Conservation (phyloP, 2,329 filamentous ascomycete species). For the Diplodia intermedia region DNA sequence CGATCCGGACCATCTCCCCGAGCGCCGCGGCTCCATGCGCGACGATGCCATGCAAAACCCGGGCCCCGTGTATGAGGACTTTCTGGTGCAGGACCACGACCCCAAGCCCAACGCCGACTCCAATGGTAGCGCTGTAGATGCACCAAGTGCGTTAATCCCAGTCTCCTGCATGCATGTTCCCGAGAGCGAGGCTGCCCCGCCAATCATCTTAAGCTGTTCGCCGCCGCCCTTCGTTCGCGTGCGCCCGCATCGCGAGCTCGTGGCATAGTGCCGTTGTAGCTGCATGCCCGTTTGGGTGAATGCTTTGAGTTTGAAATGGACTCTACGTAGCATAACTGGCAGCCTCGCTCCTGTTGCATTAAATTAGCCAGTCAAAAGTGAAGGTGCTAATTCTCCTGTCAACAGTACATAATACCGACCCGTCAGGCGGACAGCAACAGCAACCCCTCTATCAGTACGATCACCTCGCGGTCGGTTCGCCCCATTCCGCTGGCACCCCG, state of each 20-base stretch:
- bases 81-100: conserved; percentile 47
- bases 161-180: conserved; percentile 9
- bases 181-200: conserved; percentile 15
- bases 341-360: neutral
- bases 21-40: conserved; percentile 36
- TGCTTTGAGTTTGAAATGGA: neutral
- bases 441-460: conserved; percentile 49
- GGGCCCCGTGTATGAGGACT: conserved; percentile 45
- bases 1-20: conserved; percentile 39
- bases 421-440: conserved; percentile 12
- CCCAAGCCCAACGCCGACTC: conserved; percentile 24
- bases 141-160: conserved; percentile 31
- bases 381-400: conserved; percentile 13
- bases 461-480: conserved; percentile 46
- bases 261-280: neutral
- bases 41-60: conserved; percentile 33
- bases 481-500: conserved; percentile 37
- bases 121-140: conserved; percentile 30
- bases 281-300: conserved; percentile 14
- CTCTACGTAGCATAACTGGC: neutral
- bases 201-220: conserved; percentile 10
- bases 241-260: conserved; percentile 2
- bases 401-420: conserved; percentile 17
- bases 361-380: neutral
- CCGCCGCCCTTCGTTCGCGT: conserved; percentile 1